Evolutionary conservation across 805 yeast genomes (phyloP).

Genomic region (Ogataea glucozyma): DNA sequence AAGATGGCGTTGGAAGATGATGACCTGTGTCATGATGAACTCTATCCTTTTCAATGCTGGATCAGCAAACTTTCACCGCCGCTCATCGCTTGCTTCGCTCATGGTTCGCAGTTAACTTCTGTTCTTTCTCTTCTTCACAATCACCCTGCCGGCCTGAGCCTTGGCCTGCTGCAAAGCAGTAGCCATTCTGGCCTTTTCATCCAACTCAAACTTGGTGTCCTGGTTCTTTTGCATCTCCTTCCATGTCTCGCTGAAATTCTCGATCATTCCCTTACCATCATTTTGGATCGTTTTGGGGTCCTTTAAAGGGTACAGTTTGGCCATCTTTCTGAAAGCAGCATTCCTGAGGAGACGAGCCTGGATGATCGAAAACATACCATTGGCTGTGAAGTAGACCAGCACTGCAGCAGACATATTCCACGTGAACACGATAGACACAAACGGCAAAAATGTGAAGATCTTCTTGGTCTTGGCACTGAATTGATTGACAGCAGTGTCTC

Average conservation of each 20-base stretch:
- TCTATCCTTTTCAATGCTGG: too few species aligned
- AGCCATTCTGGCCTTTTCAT: conserved; percentile 32
- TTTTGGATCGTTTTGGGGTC: conserved; percentile 30
- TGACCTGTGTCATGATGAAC: too few species aligned
- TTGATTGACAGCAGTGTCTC: conserved; percentile 76
- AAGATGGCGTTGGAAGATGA: too few species aligned
- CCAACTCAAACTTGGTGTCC: conserved; percentile 27
- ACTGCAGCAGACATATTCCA: conserved; percentile 85
- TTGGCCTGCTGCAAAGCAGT: conserved; percentile 29
- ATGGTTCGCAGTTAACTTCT: too few species aligned
- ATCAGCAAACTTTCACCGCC: too few species aligned
- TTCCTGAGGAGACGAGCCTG: conserved; percentile 71
- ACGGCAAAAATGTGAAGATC: conserved; percentile 70
- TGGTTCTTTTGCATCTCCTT: conserved; percentile 33
- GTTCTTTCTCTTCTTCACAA: conserved; percentile 29
- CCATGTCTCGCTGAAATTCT: conserved; percentile 34
- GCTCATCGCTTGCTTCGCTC: neutral
- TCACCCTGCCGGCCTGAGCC: conserved; percentile 29
- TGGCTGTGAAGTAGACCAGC: conserved; percentile 80
- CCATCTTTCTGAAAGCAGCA: conserved; percentile 53
- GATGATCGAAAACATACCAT: conserved; percentile 69
- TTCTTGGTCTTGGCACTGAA: conserved; percentile 51
- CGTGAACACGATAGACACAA: conserved; percentile 84
- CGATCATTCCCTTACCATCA: conserved; percentile 33
- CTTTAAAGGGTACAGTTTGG: conserved; percentile 58